Evolutionary conservation across 164 flowering plant species (phyloP).

Genomic region (Vitis rotundifolia): DNA sequence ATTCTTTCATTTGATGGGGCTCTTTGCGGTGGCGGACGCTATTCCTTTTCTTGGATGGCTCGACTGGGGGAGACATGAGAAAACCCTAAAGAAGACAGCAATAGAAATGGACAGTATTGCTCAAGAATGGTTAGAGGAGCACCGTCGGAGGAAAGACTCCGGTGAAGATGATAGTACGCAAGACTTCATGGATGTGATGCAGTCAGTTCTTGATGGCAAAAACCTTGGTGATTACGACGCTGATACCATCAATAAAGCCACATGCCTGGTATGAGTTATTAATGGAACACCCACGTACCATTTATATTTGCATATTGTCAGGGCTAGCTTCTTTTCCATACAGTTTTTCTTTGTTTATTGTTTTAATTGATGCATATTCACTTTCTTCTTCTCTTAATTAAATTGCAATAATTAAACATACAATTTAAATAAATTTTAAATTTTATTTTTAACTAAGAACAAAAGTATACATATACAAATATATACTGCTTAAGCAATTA

Average conservation of each 20-base stretch:
- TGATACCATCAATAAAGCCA: conserved; percentile 8
- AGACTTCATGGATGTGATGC: conserved; percentile 33
- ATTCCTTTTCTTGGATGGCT: conserved; percentile 33
- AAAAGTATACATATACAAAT: too few relatives aligned
- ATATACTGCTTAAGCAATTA: too few relatives aligned
- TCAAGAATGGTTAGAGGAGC: conserved; percentile 34
- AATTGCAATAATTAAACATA: too few relatives aligned
- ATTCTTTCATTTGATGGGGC: conserved; percentile 14
- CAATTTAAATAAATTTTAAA: too few relatives aligned
- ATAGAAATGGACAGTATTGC: conserved; percentile 22
- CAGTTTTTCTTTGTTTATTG: too few relatives aligned
- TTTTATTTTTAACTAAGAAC: too few relatives aligned
- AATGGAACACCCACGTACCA: too few relatives aligned
- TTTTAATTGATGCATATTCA: too few relatives aligned
- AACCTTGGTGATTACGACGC: conserved; percentile 7
- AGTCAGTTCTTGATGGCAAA: conserved; percentile 8
- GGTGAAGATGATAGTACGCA: conserved; percentile 9
- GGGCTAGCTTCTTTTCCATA: too few relatives aligned
- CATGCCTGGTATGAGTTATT: too few relatives aligned
- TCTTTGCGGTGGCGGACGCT: conserved; percentile 24
- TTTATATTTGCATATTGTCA: too few relatives aligned
- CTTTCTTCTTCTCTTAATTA: too few relatives aligned
- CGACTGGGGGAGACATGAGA: conserved; percentile 35
- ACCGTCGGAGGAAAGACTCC: conserved; percentile 6
- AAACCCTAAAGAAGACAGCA: conserved; percentile 30